Base-by-base conservation (phyloP, 2,329 filamentous ascomycete species). In the Paradendryphiella salina region DNA sequence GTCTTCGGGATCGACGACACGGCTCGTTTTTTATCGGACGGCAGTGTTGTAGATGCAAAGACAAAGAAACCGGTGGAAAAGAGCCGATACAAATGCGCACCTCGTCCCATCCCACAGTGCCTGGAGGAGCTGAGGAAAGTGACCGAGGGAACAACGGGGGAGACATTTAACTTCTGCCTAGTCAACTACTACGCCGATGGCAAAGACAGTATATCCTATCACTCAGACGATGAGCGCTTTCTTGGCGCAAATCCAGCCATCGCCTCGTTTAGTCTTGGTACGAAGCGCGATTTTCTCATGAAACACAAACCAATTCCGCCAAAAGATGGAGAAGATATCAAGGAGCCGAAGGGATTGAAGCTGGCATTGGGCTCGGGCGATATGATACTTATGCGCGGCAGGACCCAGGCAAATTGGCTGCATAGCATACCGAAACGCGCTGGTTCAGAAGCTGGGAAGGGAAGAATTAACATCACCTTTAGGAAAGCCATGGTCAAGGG, bases 151-250 rank as follows among this genome's bases (percentile, higher is more conserved):
- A 82, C 83, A 0, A 89, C 86, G 0, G 80, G 79, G n/a, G 82
- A 82, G 63, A 79, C 66, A 1, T 93, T 87, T 73, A 93, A 93
- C 67, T 90, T 92, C 67, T 88, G 85, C 52, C 79, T 93, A 1
- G 87, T 93, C 4, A 93, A 93, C 65, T 93, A 93, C 74, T 93
- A 93, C 66, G 85, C 86, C n/a, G 82, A 82, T 3, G 88, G 89
- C 0, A 76, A 83, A 5, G 88, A 93, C 69, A 89, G 86, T 59
- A 93, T 93, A 40, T 82, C 85, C 9, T 93, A 87, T 64, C 88
- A 93, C 71, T 88, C 85, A 40, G 89, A 93, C 60, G 88, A 93
- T 64, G 89, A 93, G 75, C 78, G 82, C 5, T 94, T 93, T 60
- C 79, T 93, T 0, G 89, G 88, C 0, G 58, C 74, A 0, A 75